A percentile compares a stretch with the other conserved stretches of the same genome.
phyloP scores from a whole-genome alignment of 1,139 yeast genomes.

The Geotrichum citri-aurantii region DNA sequence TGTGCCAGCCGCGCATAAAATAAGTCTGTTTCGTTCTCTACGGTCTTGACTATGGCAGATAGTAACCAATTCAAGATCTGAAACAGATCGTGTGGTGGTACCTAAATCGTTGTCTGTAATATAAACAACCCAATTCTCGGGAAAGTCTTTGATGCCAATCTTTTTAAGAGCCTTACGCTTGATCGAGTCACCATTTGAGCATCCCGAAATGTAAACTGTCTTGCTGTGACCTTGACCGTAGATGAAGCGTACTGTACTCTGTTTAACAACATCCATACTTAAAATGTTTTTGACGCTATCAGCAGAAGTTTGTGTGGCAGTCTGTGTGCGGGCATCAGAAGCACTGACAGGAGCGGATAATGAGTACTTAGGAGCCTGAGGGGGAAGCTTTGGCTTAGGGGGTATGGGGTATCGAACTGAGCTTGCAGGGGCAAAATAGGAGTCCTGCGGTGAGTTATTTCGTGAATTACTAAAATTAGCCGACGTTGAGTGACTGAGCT shows the following conservation, averaged over 20 bases:
- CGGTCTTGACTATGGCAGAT: constrained; percentile 73
- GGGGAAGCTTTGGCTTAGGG: background rate
- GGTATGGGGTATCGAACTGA: constrained; percentile 1
- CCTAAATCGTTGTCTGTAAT: constrained; percentile 38
- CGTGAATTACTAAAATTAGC: background rate
- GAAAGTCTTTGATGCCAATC: constrained; percentile 40
- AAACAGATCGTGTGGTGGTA: constrained; percentile 47
- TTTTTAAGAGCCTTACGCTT: constrained; percentile 64
- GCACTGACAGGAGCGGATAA: constrained; percentile 17
- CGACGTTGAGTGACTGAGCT: background rate
- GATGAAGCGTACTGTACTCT: constrained; percentile 58
- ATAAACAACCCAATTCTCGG: constrained; percentile 49
- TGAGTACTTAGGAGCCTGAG: constrained; percentile 14
- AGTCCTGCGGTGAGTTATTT: constrained; percentile 7
- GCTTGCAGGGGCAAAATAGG: constrained; percentile 1
- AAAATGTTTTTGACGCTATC: constrained; percentile 23
- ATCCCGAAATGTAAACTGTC: constrained; percentile 68
- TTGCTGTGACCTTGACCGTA: constrained; percentile 56
- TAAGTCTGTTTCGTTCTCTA: constrained; percentile 63
- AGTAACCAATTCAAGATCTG: constrained; percentile 76
- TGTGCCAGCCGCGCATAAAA: constrained; percentile 60
- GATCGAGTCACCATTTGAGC: constrained; percentile 75
- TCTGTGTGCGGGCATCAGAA: constrained; percentile 13
- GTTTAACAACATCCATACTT: constrained; percentile 33
- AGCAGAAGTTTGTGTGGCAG: constrained; percentile 6